phyloP scores from a whole-genome alignment of 768 basidiomycete species.

The Boletus fagicola region DNA sequence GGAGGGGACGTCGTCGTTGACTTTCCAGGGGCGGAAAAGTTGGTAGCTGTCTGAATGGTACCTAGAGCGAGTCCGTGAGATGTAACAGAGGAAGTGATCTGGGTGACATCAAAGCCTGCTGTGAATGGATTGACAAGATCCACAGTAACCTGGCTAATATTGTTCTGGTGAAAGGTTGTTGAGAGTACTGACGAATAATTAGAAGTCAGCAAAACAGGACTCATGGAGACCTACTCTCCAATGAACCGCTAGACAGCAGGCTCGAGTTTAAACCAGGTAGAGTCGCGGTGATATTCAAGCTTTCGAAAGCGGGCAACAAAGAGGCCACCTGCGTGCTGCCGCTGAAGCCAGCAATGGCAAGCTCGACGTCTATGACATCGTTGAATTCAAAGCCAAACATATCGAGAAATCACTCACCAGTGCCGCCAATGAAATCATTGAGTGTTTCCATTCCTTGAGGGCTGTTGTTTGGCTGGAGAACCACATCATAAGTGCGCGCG shows the following conservation, averaged over 20 bases:
- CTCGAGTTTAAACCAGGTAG: slow-evolving; percentile 61
- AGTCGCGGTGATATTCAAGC: slow-evolving; percentile 51
- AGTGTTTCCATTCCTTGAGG: slow-evolving; percentile 61
- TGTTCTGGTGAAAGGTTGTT: slow-evolving; percentile 59
- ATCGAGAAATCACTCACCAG: slow-evolving; percentile 35
- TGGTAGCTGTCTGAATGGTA: slow-evolving; percentile 50
- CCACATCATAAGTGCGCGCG: slow-evolving; percentile 1
- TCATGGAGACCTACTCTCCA: slow-evolving; percentile 42
- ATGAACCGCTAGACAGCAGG: slow-evolving; percentile 53
- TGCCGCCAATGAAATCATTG: slow-evolving; percentile 63
- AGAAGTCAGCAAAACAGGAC: neutral
- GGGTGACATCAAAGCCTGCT: slow-evolving; percentile 53
- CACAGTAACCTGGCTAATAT: slow-evolving; percentile 65
- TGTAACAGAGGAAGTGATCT: slow-evolving; percentile 57
- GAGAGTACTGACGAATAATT: slow-evolving; percentile 45
- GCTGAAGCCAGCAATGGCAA: slow-evolving; percentile 56
- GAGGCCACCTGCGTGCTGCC: slow-evolving; percentile 61
- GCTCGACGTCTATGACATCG: slow-evolving; percentile 44
- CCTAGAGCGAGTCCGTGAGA: slow-evolving; percentile 63
- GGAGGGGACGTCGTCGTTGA: slow-evolving; percentile 54
- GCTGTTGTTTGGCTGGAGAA: slow-evolving; percentile 53
- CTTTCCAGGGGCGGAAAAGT: slow-evolving; percentile 54
- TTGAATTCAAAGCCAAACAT: neutral
- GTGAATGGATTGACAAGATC: slow-evolving; percentile 67
- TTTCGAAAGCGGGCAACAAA: slow-evolving; percentile 58